Percentiles rank a stretch among this genome's conserved stretches.
Conservation (phyloP, 2,329 filamentous ascomycete species). For the Corynespora cassiicola region DNA sequence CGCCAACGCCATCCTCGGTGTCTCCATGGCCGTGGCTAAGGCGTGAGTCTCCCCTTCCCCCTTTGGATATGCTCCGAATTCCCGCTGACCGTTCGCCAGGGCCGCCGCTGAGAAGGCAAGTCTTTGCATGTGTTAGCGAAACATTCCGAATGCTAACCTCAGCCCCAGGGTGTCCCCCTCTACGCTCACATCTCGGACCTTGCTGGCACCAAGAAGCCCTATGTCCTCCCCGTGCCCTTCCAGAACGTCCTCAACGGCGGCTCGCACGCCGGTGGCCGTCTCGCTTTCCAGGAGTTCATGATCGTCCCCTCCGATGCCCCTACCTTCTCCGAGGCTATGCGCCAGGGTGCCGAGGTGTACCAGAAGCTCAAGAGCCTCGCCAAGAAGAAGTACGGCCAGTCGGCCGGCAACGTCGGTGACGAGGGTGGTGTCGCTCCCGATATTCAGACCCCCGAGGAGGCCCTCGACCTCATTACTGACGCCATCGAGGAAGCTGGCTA, state of each 20-base stretch:
- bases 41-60: too few species aligned
- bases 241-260: conserved; percentile 69
- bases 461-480: conserved; percentile 92
- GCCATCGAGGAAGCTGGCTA: conserved; percentile 96
- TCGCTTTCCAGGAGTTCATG: conserved; percentile 67
- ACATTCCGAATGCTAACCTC: too few species aligned
- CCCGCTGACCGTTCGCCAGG: too few species aligned
- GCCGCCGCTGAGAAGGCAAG: conserved; percentile 59
- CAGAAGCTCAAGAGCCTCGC: conserved; percentile 95
- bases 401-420: conserved; percentile 97
- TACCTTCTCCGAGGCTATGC: conserved; percentile 93
- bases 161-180: conserved; percentile 58
- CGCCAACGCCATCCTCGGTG: conserved; percentile 67
- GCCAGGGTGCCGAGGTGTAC: conserved; percentile 97
- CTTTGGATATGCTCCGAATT: too few species aligned
- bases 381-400: conserved; percentile 99
- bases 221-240: conserved; percentile 63
- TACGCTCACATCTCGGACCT: conserved; percentile 65
- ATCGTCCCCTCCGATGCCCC: conserved; percentile 74
- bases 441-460: conserved; percentile 96
- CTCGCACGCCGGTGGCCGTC: conserved; percentile 95
- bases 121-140: not conserved
- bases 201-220: conserved; percentile 59
- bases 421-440: conserved; percentile 99
- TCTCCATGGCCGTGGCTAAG: conserved; percentile 66